Conservation (phyloP, 768 basidiomycete genomes). For the Phanerodontia chrysosporium region DNA sequence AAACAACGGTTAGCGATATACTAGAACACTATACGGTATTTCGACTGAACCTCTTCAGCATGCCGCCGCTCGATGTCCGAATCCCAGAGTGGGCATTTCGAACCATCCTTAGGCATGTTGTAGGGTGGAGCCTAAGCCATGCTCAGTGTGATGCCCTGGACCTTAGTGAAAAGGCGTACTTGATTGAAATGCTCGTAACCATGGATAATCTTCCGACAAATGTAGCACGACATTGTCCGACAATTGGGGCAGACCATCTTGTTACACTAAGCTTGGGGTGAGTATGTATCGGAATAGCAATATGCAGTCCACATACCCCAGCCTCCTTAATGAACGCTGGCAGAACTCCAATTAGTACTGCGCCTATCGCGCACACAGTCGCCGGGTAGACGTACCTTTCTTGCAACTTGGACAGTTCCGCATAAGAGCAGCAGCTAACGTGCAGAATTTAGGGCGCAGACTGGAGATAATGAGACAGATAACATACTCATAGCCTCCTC, state of each 20-base stretch:
- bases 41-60: slow-evolving; percentile 52
- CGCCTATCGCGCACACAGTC: neutral
- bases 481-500: slow-evolving; percentile 91
- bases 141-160: neutral
- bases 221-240: slow-evolving; percentile 72
- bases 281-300: neutral
- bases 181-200: slow-evolving; percentile 78
- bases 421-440: slow-evolving; percentile 72
- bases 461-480: neutral
- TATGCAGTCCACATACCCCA: slow-evolving; percentile 47
- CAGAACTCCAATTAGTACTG: neutral
- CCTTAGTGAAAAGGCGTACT: slow-evolving; percentile 31
- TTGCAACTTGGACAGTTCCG: slow-evolving; percentile 84
- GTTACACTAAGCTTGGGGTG: slow-evolving; percentile 64
- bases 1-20: neutral
- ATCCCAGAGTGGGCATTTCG: slow-evolving; percentile 70
- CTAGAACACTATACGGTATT: slow-evolving; percentile 1
- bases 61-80: slow-evolving; percentile 54
- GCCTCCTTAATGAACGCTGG: slow-evolving; percentile 75
- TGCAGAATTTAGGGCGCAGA: slow-evolving; percentile 3
- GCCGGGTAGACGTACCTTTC: slow-evolving; percentile 48
- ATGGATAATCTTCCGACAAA: slow-evolving; percentile 67
- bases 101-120: slow-evolving; percentile 21
- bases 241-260: slow-evolving; percentile 86
- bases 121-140: slow-evolving; percentile 23